Base-by-base conservation (phyloP, 2,329 filamentous ascomycete species). In the Sordariomycetes sp. region DNA sequence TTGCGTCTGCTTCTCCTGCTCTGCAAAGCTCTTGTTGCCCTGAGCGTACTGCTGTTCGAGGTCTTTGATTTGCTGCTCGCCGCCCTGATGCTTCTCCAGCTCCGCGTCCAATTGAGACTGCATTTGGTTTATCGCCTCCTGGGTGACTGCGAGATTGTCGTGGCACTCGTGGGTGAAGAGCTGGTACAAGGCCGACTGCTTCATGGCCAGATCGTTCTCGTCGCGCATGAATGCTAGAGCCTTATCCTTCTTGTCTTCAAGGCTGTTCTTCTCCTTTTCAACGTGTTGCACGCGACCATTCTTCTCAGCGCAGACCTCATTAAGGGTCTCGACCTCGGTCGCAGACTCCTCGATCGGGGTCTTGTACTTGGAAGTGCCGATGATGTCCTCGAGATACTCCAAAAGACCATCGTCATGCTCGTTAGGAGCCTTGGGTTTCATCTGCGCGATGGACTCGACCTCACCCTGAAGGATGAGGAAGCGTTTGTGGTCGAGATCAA, bases 321-420 rank as follows among this genome's bases (percentile, higher is more conserved):
- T 98, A 35, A 96, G 72, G 1, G 78, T 79, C 58, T 98, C 92
- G 0, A 94, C 86, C 57, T 96, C 86, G 2, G 81, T 64, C 1
- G 87, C 90, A 1, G 88, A 81, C 61, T 98, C 92, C 47, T 98
- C 92, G 42, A 98, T 98, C 0, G 92, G 90, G 0, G 83, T 75
- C 63, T 98, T 98, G 66, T 98, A 98, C 55, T 94, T 95, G 6
- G 92, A 96, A 0, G 92, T 98, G 42, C 93, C 92, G 47, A 98
- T 96, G 41, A 98, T 98, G 50, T 98, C 92, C 56, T 98, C 92
- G 0, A 98, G 75, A 44, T 98, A 98, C 57, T 98, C 92, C 14
- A 98, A 70, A 4, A 98, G 72, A 10, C 92, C 92, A 49, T 98
- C 92, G 40, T 98, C 92, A 51, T 96, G 90, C 55, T 98, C 92